Evolutionary conservation across 148 eudicot species (phyloP).

Genomic region (Heliosperma pusillum): DNA sequence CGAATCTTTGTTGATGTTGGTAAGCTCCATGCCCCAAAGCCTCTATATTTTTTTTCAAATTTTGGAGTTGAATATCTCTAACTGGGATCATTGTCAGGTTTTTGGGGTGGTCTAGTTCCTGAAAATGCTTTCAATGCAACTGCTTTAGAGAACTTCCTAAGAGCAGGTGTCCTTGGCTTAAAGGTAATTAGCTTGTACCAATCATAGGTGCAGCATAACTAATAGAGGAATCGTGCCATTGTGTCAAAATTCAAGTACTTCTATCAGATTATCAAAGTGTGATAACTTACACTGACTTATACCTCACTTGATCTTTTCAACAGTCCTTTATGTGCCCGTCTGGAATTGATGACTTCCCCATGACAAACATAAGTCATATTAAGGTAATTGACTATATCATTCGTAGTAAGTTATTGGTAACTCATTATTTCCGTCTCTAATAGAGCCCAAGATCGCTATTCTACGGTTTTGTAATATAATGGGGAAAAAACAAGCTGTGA

Average conservation of each 20-base stretch:
- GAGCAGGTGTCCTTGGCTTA: constrained; percentile 89
- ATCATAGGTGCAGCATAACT: background rate
- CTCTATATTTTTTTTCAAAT: background rate
- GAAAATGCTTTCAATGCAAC: constrained; percentile 82
- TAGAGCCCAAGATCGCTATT: too few species aligned
- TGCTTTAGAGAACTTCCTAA: constrained; percentile 62
- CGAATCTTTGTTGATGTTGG: constrained; percentile 89
- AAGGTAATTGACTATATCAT: constrained; percentile 56
- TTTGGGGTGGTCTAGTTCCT: constrained; percentile 99
- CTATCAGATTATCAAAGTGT: background rate
- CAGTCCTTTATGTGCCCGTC: constrained; percentile 99
- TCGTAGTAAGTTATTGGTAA: background rate
- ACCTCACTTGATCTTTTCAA: constrained; percentile 18
- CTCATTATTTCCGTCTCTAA: too few species aligned
- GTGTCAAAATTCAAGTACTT: background rate
- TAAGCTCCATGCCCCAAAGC: constrained; percentile 31
- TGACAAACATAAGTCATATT: constrained; percentile 81
- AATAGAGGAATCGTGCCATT: background rate
- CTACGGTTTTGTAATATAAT: too few species aligned
- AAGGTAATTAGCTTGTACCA: constrained; percentile 46
- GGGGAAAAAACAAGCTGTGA: too few species aligned
- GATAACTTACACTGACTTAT: background rate
- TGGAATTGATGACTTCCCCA: constrained; percentile 95
- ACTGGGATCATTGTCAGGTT: constrained; percentile 47
- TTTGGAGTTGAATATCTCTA: background rate